These are phyloP conservation scores for Dryas alaskensis DNA, from an alignment of 306 rosid genomes.

Conservation along the genomic window DNA sequence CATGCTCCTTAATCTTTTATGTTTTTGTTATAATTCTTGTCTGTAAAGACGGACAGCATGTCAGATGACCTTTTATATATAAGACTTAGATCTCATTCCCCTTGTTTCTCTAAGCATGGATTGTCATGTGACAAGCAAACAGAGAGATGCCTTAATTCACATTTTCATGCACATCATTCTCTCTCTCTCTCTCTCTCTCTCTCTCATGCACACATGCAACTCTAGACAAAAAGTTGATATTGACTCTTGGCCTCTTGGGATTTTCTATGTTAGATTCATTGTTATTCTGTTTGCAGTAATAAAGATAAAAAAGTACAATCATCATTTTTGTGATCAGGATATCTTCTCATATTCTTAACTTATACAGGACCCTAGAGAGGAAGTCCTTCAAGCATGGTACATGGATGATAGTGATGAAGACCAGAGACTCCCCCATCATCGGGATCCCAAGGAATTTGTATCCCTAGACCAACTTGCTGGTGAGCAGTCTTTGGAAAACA, in stretches of 20 bases:
- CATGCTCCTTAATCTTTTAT: no score
- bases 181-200: no score
- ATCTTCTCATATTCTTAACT: slow-evolving; percentile 15
- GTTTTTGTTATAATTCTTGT: no score
- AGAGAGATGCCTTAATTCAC: no score
- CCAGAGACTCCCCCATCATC: slow-evolving; percentile 93
- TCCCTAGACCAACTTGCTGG: slow-evolving; percentile 78
- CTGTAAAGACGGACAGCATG: no score
- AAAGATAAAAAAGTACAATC: background rate
- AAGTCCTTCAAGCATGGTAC: slow-evolving; percentile 95
- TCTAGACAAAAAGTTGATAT: background rate
- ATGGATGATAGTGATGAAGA: slow-evolving; percentile 94
- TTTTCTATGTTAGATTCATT: background rate
- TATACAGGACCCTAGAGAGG: slow-evolving; percentile 84
- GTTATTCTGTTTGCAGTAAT: background rate
- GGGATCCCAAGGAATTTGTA: slow-evolving; percentile 77
- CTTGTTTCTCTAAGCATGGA: no score
- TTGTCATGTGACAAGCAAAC: no score
- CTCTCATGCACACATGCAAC: no score
- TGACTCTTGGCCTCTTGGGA: background rate
- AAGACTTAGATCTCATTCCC: no score
- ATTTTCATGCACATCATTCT: no score
- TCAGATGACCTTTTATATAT: no score
- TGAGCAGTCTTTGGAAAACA: slow-evolving; percentile 29
- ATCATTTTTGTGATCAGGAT: slow-evolving; percentile 1